Conservation (phyloP, 2,329 filamentous ascomycete species). For the Pseudogymnoascus sp. region DNA sequence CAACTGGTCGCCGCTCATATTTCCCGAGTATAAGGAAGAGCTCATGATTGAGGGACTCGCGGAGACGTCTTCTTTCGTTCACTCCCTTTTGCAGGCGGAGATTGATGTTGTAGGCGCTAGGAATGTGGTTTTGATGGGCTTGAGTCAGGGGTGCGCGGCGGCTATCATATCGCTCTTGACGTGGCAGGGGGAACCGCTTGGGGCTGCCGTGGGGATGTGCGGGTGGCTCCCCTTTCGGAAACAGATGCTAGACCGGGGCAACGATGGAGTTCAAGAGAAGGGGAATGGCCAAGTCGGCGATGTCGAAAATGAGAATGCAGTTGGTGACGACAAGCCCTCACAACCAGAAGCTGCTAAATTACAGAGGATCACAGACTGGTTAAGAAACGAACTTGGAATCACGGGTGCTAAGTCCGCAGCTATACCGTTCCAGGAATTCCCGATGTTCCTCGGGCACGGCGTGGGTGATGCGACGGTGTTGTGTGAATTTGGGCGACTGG, state of each 20-base stretch:
- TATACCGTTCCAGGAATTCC: constrained; percentile 24
- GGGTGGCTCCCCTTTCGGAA: constrained; percentile 40
- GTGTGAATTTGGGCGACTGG: constrained; percentile 30
- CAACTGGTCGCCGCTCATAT: constrained; percentile 23
- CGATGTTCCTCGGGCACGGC: constrained; percentile 43
- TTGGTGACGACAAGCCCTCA: background rate
- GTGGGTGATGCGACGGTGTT: constrained; percentile 37
- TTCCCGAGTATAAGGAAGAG: constrained; percentile 27
- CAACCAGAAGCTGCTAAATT: background rate
- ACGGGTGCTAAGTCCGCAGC: background rate
- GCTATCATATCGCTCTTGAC: constrained; percentile 37
- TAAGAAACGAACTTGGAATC: background rate
- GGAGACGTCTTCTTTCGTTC: constrained; percentile 37
- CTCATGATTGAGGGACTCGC: constrained; percentile 36
- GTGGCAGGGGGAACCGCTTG: constrained; percentile 37
- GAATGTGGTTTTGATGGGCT: constrained; percentile 42
- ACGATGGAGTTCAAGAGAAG: constrained; percentile 8
- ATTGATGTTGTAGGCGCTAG: constrained; percentile 31
- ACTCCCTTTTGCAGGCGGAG: constrained; percentile 34
- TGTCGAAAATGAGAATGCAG: constrained; percentile 13
- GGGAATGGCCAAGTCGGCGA: constrained; percentile 14
- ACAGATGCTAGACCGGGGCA: constrained; percentile 23
- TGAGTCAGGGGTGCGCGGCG: constrained; percentile 50
- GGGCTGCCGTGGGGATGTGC: constrained; percentile 38
- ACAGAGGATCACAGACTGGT: background rate